phyloP scores from a whole-genome alignment of 2,329 filamentous ascomycete species.

The Trichophyton verrucosum region DNA sequence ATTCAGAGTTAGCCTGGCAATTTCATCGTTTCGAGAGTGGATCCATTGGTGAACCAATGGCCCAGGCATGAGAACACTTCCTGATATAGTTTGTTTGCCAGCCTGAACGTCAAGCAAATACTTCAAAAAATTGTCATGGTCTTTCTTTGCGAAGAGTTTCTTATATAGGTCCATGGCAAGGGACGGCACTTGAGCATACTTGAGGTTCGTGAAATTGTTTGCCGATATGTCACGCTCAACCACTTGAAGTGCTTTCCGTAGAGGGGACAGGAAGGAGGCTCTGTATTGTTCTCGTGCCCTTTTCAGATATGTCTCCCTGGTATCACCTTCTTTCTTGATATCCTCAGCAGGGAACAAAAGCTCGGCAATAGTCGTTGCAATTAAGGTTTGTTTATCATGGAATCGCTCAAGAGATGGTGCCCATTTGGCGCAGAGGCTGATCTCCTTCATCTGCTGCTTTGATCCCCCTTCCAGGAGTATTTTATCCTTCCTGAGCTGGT shows the following conservation, averaged over 20 bases:
- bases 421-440: constrained; percentile 51
- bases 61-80: constrained; percentile 44
- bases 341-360: constrained; percentile 35
- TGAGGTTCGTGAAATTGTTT: constrained; percentile 43
- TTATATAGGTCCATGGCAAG: constrained; percentile 46
- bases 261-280: constrained; percentile 36
- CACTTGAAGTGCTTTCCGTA: constrained; percentile 39
- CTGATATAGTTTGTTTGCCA: constrained; percentile 42
- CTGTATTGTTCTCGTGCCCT: constrained; percentile 44
- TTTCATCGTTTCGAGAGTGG: neutral
- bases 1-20: constrained; percentile 20
- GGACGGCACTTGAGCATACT: constrained; percentile 46
- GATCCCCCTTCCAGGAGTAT: constrained; percentile 30
- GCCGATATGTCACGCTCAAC: constrained; percentile 42
- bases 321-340: constrained; percentile 21
- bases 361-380: constrained; percentile 47
- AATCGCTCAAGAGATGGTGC: constrained; percentile 43
- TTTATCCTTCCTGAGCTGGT: constrained; percentile 41
- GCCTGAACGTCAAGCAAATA: constrained; percentile 40
- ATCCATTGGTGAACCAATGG: constrained; percentile 34
- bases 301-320: constrained; percentile 42
- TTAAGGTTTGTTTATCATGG: constrained; percentile 47
- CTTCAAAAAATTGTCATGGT: constrained; percentile 37
- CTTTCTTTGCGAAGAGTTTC: constrained; percentile 39
- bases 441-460: constrained; percentile 29